Percentiles rank a stretch among this genome's conserved stretches.
Conservation (phyloP, 108 stramenopile species). For the Conticribra guillardii region DNA sequence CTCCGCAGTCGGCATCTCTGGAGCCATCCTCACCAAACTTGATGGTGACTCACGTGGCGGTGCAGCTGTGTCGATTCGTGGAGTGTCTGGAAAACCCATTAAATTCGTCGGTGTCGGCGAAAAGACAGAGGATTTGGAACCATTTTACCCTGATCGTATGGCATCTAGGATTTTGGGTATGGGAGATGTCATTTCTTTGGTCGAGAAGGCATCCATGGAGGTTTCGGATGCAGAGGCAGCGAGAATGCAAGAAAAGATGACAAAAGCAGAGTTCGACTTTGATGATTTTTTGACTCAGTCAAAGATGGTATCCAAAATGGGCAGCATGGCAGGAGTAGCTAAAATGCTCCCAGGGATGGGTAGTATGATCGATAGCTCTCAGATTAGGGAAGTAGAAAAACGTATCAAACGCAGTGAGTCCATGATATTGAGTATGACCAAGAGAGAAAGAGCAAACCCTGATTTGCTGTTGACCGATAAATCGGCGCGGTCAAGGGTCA, state of each 20-base stretch:
- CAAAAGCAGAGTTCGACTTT: conserved; percentile 90
- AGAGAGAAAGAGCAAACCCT: conserved; percentile 87
- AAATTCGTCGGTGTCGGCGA: conserved; percentile 97
- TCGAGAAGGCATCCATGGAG: conserved; percentile 93
- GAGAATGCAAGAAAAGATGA: conserved; percentile 88
- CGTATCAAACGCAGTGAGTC: conserved; percentile 85
- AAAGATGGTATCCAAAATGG: conserved; percentile 86
- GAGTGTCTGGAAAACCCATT: conserved; percentile 94
- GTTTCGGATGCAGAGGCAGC: conserved; percentile 88
- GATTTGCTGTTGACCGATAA: conserved; percentile 84
- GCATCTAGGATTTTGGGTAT: conserved; percentile 95
- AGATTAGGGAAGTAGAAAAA: conserved; percentile 72
- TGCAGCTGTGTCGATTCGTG: conserved; percentile 92
- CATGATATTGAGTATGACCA: conserved; percentile 92
- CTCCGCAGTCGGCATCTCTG: conserved; percentile 91
- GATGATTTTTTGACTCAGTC: conserved; percentile 93
- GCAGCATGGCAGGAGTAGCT: conserved; percentile 87
- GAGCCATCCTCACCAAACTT: conserved; percentile 93
- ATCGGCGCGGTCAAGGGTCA: conserved; percentile 72
- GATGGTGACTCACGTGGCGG: conserved; percentile 97
- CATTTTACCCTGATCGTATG: conserved; percentile 98
- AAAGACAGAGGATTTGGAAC: conserved; percentile 88
- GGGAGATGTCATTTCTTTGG: conserved; percentile 95
- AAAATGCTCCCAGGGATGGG: conserved; percentile 97
- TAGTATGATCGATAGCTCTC: conserved; percentile 64